These are phyloP conservation scores for Picochlorum sp. DNA, from an alignment of 139 green algal genomes.

Conservation along the genomic window DNA sequence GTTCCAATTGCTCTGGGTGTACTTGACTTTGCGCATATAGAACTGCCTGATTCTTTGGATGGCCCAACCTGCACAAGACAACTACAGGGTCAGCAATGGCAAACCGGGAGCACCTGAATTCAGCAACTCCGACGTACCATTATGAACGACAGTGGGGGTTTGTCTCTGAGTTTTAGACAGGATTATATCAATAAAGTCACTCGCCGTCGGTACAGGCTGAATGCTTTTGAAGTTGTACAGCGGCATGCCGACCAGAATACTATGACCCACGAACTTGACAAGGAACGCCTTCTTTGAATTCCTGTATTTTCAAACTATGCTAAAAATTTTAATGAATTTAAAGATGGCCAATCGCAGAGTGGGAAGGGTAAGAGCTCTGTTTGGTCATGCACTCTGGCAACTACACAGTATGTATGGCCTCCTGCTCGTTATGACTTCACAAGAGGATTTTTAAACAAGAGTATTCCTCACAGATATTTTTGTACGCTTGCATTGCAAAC, in stretches of 20 bases:
- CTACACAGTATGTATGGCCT: too few relatives aligned
- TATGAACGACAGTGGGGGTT: constrained; percentile 97
- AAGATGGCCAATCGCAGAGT: too few relatives aligned
- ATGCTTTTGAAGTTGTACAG: constrained; percentile 97
- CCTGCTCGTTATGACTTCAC: too few relatives aligned
- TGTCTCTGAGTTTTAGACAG: constrained; percentile 91
- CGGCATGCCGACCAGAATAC: background rate
- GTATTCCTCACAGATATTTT: too few relatives aligned
- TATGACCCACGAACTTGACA: background rate
- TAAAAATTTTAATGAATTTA: too few relatives aligned
- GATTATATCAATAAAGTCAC: constrained; percentile 98
- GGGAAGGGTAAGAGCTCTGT: too few relatives aligned
- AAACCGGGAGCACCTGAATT: background rate
- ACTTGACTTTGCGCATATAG: constrained; percentile 97
- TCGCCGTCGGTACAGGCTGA: constrained; percentile 75
- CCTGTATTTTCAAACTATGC: too few relatives aligned
- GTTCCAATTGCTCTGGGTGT: constrained; percentile 86
- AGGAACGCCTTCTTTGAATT: too few relatives aligned
- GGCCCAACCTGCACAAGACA: constrained; percentile 50
- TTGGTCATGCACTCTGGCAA: too few relatives aligned
- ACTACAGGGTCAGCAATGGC: background rate
- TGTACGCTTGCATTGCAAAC: too few relatives aligned
- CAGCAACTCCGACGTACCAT: constrained; percentile 34
- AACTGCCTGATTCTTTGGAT: constrained; percentile 97
- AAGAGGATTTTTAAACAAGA: too few relatives aligned